These are phyloP conservation scores for Escallonia rubra DNA, from an alignment of 129 eudicot genomes.

Conservation along the genomic window DNA sequence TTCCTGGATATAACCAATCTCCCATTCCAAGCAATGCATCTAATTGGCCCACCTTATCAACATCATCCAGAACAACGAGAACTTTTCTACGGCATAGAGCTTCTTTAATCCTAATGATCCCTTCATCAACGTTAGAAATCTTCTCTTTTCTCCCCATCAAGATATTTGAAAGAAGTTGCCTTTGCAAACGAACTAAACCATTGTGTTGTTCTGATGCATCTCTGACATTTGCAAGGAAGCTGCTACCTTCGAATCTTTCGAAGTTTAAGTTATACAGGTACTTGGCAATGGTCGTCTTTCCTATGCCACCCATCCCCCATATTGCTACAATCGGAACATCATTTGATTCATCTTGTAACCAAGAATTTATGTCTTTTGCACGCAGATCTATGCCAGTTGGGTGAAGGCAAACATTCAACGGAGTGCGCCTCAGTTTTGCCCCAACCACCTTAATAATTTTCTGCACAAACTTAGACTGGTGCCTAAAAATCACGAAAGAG, in stretches of 20 bases:
- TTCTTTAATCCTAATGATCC: background rate
- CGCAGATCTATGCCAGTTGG: background rate
- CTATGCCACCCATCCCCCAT: slow-evolving; percentile 14
- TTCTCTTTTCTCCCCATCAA: background rate
- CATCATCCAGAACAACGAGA: background rate
- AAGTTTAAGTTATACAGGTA: slow-evolving; percentile 4
- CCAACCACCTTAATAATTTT: background rate
- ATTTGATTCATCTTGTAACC: background rate
- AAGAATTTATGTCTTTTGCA: background rate
- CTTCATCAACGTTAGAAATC: background rate
- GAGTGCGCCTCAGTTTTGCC: background rate
- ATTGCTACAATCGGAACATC: slow-evolving; percentile 1
- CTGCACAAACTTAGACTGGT: background rate
- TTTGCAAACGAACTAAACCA: background rate
- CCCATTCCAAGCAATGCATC: background rate
- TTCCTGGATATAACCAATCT: background rate
- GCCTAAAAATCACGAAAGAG: background rate
- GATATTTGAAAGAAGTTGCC: background rate
- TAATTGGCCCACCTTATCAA: background rate
- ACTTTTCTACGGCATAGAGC: background rate
- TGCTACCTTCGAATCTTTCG: background rate
- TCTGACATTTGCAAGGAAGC: slow-evolving; percentile 8
- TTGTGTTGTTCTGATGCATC: background rate
- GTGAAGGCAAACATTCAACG: background rate
- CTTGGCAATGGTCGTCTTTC: slow-evolving; percentile 15